Conservation (phyloP, 2,329 filamentous ascomycete genomes). For the Hirsutella thompsonii region DNA sequence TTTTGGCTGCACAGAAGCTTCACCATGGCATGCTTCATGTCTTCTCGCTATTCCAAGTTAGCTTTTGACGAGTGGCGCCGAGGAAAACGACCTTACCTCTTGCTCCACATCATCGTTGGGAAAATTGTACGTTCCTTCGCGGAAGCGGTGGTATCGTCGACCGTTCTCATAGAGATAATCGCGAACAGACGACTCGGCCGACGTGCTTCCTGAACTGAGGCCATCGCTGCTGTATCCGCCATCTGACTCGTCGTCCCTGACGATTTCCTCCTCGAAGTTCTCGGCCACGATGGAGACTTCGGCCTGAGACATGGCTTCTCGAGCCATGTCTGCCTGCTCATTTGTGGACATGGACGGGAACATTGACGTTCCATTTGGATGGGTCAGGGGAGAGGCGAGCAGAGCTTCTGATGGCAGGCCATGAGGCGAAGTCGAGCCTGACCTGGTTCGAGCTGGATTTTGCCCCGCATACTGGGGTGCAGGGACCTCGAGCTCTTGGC, state of each 20-base stretch:
- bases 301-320: constrained; percentile 22
- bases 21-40: constrained; percentile 42
- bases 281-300: constrained; percentile 23
- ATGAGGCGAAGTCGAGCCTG: background rate
- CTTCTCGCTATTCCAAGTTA: constrained; percentile 24
- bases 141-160: constrained; percentile 43
- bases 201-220: constrained; percentile 22
- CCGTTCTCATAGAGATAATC: constrained; percentile 45
- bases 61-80: background rate
- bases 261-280: constrained; percentile 12
- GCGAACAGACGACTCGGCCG: constrained; percentile 25
- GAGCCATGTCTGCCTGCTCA: constrained; percentile 22
- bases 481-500: background rate
- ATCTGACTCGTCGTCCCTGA: constrained; percentile 14
- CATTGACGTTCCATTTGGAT: constrained; percentile 23
- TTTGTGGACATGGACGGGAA: constrained; percentile 21
- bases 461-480: background rate
- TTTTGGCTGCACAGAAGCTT: constrained; percentile 32
- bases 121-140: constrained; percentile 42
- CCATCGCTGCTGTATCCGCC: constrained; percentile 24
- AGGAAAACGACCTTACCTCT: constrained; percentile 17
- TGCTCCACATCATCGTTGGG: constrained; percentile 49
- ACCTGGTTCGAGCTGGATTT: background rate
- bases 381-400: constrained; percentile 17
- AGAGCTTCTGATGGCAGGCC: constrained; percentile 2